phyloP scores from a whole-genome alignment of 176 grass and related monocot species.

The Eleusine coracana region DNA sequence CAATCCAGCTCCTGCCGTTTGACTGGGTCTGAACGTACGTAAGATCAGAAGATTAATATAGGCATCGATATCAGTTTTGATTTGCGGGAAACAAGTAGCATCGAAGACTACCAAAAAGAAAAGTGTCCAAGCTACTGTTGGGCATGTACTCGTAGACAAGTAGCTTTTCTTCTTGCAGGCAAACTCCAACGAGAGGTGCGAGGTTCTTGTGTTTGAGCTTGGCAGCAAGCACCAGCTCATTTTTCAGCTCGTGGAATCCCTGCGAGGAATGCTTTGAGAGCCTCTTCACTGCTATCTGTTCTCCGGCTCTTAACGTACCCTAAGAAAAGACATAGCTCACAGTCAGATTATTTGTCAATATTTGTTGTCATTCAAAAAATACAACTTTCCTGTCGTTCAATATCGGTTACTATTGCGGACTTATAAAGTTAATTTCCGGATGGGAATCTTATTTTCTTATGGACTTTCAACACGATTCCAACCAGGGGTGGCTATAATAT shows the following conservation, averaged over 20 bases:
- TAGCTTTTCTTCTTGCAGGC: constrained; percentile 31
- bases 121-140: constrained; percentile 25
- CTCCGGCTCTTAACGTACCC: constrained; percentile 31
- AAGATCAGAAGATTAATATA: too few relatives aligned
- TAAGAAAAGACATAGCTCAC: background rate
- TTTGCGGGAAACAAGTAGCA: too few relatives aligned
- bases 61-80: too few relatives aligned
- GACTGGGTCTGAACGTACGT: background rate
- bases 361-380: too few relatives aligned
- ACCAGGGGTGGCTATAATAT: too few relatives aligned
- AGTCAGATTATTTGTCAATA: too few relatives aligned
- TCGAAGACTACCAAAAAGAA: constrained; percentile 34
- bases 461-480: too few relatives aligned
- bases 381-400: too few relatives aligned
- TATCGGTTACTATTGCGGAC: too few relatives aligned
- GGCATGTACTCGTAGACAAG: too few relatives aligned
- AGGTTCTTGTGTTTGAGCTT: constrained; percentile 58
- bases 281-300: constrained; percentile 37
- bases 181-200: constrained; percentile 32
- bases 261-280: constrained; percentile 34
- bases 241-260: constrained; percentile 46
- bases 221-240: constrained; percentile 36
- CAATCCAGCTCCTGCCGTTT: constrained; percentile 36
- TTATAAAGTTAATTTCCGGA: too few relatives aligned
- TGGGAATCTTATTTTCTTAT: too few relatives aligned